phyloP scores from a whole-genome alignment of 2,329 filamentous ascomycete species.

The Thelonectria blattea region DNA sequence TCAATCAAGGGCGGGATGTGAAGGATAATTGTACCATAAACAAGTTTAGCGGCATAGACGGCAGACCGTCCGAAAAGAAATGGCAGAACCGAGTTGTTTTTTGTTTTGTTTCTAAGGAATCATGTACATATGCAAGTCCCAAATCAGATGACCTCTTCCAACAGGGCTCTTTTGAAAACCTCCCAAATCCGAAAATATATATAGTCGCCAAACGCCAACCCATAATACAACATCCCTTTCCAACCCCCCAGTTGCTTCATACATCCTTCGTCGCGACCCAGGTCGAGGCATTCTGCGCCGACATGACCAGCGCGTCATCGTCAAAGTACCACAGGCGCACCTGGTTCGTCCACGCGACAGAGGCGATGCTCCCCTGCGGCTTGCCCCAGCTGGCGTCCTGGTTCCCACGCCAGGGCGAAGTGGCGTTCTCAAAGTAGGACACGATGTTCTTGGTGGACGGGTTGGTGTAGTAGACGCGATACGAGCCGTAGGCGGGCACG shows the following conservation, averaged over 20 bases:
- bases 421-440: slow-evolving; percentile 17
- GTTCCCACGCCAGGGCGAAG: slow-evolving; percentile 5
- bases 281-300: slow-evolving; percentile 9
- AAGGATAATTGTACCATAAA: slow-evolving; percentile 40
- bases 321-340: slow-evolving; percentile 29
- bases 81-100: slow-evolving; percentile 19
- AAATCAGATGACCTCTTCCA: not conserved
- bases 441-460: slow-evolving; percentile 18
- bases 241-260: not conserved
- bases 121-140: not conserved
- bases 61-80: slow-evolving; percentile 24
- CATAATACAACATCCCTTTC: not conserved
- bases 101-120: slow-evolving; percentile 8
- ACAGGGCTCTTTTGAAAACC: not conserved
- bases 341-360: slow-evolving; percentile 24
- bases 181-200: not conserved
- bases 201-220: slow-evolving; percentile 4
- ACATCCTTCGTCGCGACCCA: slow-evolving; percentile 17
- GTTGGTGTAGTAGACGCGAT: slow-evolving; percentile 27
- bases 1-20: slow-evolving; percentile 31
- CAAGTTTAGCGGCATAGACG: slow-evolving; percentile 37
- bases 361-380: slow-evolving; percentile 23
- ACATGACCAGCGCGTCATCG: slow-evolving; percentile 17
- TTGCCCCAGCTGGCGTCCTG: slow-evolving; percentile 19
- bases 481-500: slow-evolving; percentile 16